Conservation (phyloP, 2,329 filamentous ascomycete species). For the Pezicula rhizophila region DNA sequence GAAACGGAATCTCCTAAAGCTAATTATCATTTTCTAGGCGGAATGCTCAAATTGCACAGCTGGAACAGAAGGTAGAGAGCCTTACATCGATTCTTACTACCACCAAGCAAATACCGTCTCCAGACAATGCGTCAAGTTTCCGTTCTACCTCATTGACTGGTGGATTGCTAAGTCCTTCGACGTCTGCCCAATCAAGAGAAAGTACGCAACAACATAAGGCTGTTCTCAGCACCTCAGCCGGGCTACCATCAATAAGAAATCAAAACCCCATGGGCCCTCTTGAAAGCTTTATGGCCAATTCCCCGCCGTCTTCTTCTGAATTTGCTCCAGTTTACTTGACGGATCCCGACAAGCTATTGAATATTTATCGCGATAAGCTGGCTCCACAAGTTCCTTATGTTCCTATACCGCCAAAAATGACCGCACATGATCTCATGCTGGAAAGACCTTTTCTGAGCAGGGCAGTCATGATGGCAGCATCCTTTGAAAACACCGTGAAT, state of each 20-base stretch:
- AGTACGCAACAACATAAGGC: too few relatives aligned
- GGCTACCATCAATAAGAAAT: background rate
- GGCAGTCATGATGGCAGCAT: slow-evolving; percentile 6
- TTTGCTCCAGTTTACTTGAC: background rate
- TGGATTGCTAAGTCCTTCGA: background rate
- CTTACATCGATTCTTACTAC: background rate
- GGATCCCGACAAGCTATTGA: slow-evolving; percentile 5
- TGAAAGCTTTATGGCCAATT: background rate
- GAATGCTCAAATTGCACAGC: slow-evolving; percentile 1
- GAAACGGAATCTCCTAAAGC: background rate
- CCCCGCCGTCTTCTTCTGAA: background rate
- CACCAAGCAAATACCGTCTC: background rate
- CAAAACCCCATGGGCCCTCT: background rate
- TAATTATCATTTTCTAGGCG: background rate
- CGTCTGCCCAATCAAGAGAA: too few relatives aligned
- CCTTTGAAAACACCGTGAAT: slow-evolving; percentile 4
- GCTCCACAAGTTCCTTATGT: slow-evolving; percentile 6
- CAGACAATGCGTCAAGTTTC: background rate
- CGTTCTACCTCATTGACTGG: background rate
- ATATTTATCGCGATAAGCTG: slow-evolving; percentile 2
- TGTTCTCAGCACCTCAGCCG: too few relatives aligned
- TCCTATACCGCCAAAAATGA: background rate
- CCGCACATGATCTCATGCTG: background rate
- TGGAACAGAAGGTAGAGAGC: slow-evolving; percentile 1
- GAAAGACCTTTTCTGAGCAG: slow-evolving; percentile 8